These are phyloP conservation scores for Syncephalastrum racemosum DNA, from an alignment of 371 early-diverging fungal genomes.

Conservation along the genomic window DNA sequence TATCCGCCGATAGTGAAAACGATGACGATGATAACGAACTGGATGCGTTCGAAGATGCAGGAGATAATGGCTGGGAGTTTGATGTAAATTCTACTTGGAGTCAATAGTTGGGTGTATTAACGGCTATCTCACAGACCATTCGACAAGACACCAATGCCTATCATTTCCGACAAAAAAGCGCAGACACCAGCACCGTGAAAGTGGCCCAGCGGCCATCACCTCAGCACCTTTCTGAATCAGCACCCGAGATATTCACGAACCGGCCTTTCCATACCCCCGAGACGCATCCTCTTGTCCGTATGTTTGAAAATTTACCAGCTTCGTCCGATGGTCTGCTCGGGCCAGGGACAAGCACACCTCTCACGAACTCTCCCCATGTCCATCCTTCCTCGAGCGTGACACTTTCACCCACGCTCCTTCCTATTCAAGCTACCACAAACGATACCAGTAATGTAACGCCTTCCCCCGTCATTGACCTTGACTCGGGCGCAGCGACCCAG, in stretches of 20 bases:
- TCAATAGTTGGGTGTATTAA: not conserved
- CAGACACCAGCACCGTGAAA: too few species aligned
- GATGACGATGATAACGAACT: conserved; percentile 18
- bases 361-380: conserved; percentile 4
- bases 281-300: conserved; percentile 37
- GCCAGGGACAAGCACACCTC: conserved; percentile 3
- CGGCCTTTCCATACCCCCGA: conserved; percentile 30
- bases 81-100: conserved; percentile 26
- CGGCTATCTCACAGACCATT: conserved; percentile 7
- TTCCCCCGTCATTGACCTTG: conserved; percentile 19
- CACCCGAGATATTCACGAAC: not conserved
- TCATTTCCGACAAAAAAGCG: too few species aligned
- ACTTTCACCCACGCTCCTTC: not conserved
- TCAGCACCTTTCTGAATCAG: too few species aligned
- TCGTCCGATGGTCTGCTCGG: conserved; percentile 4
- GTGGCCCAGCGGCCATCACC: too few species aligned
- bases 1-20: conserved; percentile 1
- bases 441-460: conserved; percentile 1
- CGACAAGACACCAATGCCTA: conserved; percentile 3
- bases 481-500: conserved; percentile 9
- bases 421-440: not conserved
- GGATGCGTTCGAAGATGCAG: conserved; percentile 27
- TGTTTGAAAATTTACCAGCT: conserved; percentile 34
- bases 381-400: conserved; percentile 9
- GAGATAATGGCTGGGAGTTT: conserved; percentile 50